phyloP scores from a whole-genome alignment of 139 green algal species.

The Zygnema circumcarinatum region DNA sequence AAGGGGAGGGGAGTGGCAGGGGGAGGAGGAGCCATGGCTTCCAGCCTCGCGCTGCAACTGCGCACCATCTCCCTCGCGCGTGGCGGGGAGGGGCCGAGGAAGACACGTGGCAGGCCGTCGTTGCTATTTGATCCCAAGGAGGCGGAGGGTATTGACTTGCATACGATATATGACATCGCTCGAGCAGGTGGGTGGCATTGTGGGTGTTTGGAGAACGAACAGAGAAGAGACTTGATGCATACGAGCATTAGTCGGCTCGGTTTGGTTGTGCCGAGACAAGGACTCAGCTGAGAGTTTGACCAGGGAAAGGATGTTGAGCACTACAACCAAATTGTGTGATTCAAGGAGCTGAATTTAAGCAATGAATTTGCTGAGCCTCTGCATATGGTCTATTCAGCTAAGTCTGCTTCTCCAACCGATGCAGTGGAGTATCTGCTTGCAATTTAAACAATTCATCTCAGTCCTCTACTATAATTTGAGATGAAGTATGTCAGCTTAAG shows the following conservation, averaged over 20 bases:
- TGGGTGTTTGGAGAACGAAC: slow-evolving; percentile 57
- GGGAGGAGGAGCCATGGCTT: too few relatives aligned
- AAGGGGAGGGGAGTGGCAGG: too few relatives aligned
- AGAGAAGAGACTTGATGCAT: neutral
- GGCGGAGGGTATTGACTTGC: slow-evolving; percentile 71
- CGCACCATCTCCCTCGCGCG: neutral
- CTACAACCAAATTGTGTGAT: neutral
- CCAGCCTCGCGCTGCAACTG: slow-evolving; percentile 22
- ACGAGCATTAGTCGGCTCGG: neutral
- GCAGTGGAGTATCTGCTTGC: too few relatives aligned
- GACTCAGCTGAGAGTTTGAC: too few relatives aligned
- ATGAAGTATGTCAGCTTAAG: too few relatives aligned
- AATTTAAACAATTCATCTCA: too few relatives aligned
- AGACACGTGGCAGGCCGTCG: slow-evolving; percentile 66
- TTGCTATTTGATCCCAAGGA: slow-evolving; percentile 71
- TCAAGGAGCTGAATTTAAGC: slow-evolving; percentile 1
- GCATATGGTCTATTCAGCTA: too few relatives aligned
- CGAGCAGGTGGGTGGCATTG: slow-evolving; percentile 53
- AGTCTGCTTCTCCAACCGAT: too few relatives aligned
- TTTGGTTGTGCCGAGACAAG: neutral
- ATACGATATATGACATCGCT: slow-evolving; percentile 48
- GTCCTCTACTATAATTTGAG: too few relatives aligned
- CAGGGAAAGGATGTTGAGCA: neutral
- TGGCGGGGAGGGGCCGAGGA: neutral
- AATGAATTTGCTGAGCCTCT: too few relatives aligned